Percentiles rank a stretch among this genome's conserved stretches.
Conservation (phyloP, 2,329 filamentous ascomycete species). For the Ophiostoma ulmi region DNA sequence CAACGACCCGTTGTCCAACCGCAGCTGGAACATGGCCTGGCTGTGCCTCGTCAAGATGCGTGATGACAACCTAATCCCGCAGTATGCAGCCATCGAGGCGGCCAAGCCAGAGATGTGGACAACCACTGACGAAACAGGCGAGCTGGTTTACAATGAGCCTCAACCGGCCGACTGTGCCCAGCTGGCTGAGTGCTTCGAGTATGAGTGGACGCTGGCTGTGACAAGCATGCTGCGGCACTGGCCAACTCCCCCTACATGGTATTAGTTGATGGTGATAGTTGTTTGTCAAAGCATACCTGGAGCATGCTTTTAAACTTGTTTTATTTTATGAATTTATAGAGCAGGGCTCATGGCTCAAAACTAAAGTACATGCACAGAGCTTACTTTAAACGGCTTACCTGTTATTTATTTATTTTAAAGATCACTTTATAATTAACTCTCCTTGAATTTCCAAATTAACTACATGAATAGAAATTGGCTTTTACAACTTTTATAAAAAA, state of each 20-base stretch:
- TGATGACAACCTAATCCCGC: conserved; percentile 53
- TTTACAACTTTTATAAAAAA: no score
- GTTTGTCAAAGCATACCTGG: background rate
- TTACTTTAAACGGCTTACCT: no score
- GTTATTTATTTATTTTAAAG: no score
- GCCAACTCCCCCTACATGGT: conserved; percentile 47
- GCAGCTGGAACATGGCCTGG: conserved; percentile 75
- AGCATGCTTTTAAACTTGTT: background rate
- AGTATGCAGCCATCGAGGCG: conserved; percentile 58
- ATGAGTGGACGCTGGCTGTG: conserved; percentile 63
- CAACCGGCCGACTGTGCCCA: conserved; percentile 51
- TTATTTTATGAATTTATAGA: background rate
- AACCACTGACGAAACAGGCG: conserved; percentile 38
- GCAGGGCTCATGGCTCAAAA: background rate
- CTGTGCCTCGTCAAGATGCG: conserved; percentile 62
- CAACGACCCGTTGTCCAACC: conserved; percentile 58
- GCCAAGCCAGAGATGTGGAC: conserved; percentile 63
- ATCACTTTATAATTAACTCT: no score
- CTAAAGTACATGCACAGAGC: no score
- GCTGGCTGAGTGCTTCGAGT: conserved; percentile 57
- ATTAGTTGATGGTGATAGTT: background rate
- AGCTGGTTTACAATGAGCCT: conserved; percentile 39
- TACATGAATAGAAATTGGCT: no score
- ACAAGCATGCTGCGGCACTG: conserved; percentile 65
- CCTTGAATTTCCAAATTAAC: no score